Percentiles rank a stretch among this genome's conserved stretches.
Conservation (phyloP, 2,329 filamentous ascomycete genomes). For the Plenodomus tracheiphilus region DNA sequence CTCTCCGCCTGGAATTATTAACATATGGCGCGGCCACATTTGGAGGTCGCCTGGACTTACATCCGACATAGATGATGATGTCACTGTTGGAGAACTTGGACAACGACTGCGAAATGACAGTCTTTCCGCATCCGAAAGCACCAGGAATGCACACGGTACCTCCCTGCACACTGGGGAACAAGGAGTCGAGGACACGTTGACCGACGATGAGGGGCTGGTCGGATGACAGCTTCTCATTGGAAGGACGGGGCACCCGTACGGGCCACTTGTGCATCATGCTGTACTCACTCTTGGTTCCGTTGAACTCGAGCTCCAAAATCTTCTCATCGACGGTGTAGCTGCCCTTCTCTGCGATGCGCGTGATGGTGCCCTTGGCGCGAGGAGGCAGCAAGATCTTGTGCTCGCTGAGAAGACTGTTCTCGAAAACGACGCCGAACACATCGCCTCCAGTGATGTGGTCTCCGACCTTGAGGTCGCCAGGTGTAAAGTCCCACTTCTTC, state of each 20-base stretch:
- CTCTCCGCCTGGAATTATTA: constrained; percentile 79
- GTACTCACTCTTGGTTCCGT: constrained; percentile 91
- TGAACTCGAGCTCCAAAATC: constrained; percentile 93
- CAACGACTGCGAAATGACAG: constrained; percentile 96
- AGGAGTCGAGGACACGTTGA: constrained; percentile 91
- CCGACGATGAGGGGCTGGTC: constrained; percentile 93
- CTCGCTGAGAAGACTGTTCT: constrained; percentile 92
- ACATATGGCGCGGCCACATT: background rate
- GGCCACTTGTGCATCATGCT: constrained; percentile 99
- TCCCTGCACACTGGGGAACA: constrained; percentile 95
- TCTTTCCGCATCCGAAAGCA: constrained; percentile 98
- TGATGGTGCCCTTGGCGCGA: constrained; percentile 87
- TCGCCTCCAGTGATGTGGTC: constrained; percentile 97
- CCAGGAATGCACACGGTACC: constrained; percentile 97
- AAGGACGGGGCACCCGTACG: constrained; percentile 90
- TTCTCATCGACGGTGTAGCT: constrained; percentile 93
- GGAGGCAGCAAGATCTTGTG: constrained; percentile 94
- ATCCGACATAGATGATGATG: constrained; percentile 94
- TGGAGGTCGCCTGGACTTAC: no score
- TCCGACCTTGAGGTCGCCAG: constrained; percentile 81
- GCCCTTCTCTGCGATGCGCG: constrained; percentile 84
- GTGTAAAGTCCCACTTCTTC: constrained; percentile 97
- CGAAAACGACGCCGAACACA: constrained; percentile 90
- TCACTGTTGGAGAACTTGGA: constrained; percentile 99
- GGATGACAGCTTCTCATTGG: constrained; percentile 88